Base-by-base conservation (phyloP, 176 grass and related monocot species). In the Zoysia japonica region DNA sequence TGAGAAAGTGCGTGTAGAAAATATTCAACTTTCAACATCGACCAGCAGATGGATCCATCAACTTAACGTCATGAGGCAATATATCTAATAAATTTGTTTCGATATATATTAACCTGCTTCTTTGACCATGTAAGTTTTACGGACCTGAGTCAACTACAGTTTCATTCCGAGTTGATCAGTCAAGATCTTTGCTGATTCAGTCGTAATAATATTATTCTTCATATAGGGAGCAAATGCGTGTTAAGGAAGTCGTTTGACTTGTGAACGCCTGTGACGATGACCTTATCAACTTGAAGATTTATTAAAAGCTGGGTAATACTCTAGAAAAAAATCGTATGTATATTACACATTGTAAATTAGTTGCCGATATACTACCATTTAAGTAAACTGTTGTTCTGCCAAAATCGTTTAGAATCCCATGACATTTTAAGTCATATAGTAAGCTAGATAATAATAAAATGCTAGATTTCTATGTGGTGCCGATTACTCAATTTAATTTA, bases 1-100 rank as follows among this genome's bases (percentile, higher is more conserved):
- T 28, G 40, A 45, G 67, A 48, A 70, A 65, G n/a, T 75, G 43
- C 4, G 43, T 28, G n/a, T 65, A 66, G 13, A 81, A 85, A 60
- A 52, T 20, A 65, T 71, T 43, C 28, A n/a, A 71, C 71, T 71
- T 81, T 89, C 43, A 12, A 71, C 66, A 48, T 85, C 82, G 81
- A 77, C 28, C n/a, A 37, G 46, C 47, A 42, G 38, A 72, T 28
- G 51, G 8, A 66, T 49, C 50, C 74, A 67, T 43, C 65, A 57
- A 47, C 56, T 87, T 49, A 65, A 82, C 73, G 43, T 62, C 38
- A 86, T 46, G 28, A 60, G 64, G 60, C 9, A 81, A 57, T 63
- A 50, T 38, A 77, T 55, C 35, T 51, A 82, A 65, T 20, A 72
- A 71, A 82, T 71, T 8, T 2, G 54, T 44, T 46, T 28, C 20